A percentile compares a stretch with the other conserved stretches of the same genome.
Conservation (phyloP, 345 rosid genomes). For the Carallia brachiata region DNA sequence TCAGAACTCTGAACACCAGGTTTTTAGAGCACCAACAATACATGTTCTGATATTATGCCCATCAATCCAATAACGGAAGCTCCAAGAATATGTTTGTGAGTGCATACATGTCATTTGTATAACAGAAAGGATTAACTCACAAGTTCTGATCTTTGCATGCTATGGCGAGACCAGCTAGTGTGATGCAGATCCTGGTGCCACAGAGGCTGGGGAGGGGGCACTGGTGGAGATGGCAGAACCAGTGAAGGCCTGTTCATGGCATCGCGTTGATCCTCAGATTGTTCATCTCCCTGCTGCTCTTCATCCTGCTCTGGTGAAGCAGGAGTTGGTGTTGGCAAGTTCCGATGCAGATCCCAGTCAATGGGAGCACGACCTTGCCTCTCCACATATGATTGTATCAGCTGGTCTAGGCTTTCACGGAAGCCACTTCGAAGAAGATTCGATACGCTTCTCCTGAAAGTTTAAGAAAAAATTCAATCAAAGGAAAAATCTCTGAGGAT, state of each 20-base stretch:
- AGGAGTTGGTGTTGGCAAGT: constrained; percentile 58
- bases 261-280: constrained; percentile 49
- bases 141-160: constrained; percentile 83
- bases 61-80: no score
- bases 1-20: no score
- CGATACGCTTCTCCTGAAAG: constrained; percentile 87
- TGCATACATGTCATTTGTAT: neutral
- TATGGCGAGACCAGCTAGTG: constrained; percentile 81
- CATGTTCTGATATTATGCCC: no score
- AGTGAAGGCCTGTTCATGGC: constrained; percentile 57
- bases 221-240: constrained; percentile 75
- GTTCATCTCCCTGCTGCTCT: constrained; percentile 66
- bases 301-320: constrained; percentile 59
- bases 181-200: constrained; percentile 95
- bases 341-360: constrained; percentile 92
- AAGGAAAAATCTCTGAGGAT: neutral
- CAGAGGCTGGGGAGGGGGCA: constrained; percentile 88
- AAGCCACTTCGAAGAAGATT: constrained; percentile 96
- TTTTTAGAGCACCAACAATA: no score
- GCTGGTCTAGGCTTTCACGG: constrained; percentile 96
- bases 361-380: constrained; percentile 83
- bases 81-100: no score
- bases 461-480: constrained; percentile 9
- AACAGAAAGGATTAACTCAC: constrained; percentile 42
- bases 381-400: constrained; percentile 90